A percentile compares a stretch with the other conserved stretches of the same genome.
Conservation (phyloP, 306 rosid genomes). For the Ammopiptanthus mongolicus region DNA sequence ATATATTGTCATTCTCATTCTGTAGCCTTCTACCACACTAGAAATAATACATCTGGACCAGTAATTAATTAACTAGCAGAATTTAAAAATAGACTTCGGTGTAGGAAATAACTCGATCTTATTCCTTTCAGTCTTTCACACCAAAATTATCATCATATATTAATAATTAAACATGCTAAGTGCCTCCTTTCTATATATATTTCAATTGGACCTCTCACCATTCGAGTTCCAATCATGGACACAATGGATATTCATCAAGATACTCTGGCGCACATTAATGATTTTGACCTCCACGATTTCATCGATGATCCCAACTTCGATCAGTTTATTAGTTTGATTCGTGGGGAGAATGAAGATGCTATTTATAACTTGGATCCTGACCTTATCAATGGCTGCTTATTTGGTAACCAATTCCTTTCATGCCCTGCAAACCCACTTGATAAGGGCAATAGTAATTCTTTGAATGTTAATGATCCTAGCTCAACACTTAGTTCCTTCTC, state of each 20-base stretch:
- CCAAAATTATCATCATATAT: slow-evolving; percentile 7
- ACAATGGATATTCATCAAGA: slow-evolving; percentile 26
- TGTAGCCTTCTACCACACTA: neutral
- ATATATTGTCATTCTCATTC: neutral
- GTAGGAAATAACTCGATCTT: neutral
- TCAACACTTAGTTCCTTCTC: slow-evolving; percentile 34
- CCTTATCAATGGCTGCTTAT: slow-evolving; percentile 30
- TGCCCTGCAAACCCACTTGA: slow-evolving; percentile 6
- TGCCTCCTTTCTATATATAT: slow-evolving; percentile 15
- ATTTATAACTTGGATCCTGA: slow-evolving; percentile 33
- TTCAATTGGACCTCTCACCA: neutral
- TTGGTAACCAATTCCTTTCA: slow-evolving; percentile 22
- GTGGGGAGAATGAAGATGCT: slow-evolving; percentile 42
- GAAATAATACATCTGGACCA: neutral
- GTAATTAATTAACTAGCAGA: neutral
- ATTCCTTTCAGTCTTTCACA: slow-evolving; percentile 17
- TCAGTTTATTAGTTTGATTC: slow-evolving; percentile 48
- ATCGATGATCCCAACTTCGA: slow-evolving; percentile 47
- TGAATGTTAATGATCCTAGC: slow-evolving; percentile 25
- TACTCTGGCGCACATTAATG: slow-evolving; percentile 15
- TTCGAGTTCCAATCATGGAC: slow-evolving; percentile 6
- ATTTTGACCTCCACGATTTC: slow-evolving; percentile 49
- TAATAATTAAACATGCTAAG: neutral
- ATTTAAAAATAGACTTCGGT: neutral
- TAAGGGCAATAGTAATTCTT: neutral